Evolutionary conservation across 345 rosid species (phyloP).

Genomic region (Toxicodendron radicans): DNA sequence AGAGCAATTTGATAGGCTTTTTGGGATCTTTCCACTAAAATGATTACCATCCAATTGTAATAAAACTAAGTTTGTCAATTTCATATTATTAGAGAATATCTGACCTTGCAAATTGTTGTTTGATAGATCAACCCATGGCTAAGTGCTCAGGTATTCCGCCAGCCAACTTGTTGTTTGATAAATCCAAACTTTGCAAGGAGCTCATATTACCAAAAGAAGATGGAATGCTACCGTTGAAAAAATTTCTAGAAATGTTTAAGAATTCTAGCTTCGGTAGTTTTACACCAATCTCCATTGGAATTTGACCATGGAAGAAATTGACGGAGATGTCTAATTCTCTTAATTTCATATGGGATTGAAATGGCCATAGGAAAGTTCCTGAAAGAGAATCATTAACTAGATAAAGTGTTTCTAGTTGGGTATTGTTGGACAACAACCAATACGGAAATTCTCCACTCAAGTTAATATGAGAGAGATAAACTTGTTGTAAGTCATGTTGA

Average conservation of each 20-base stretch:
- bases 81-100: not conserved
- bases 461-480: not conserved
- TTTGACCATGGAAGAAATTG: not conserved
- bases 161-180: not conserved
- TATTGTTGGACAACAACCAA: not conserved
- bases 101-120: slow-evolving; percentile 13
- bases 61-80: not conserved
- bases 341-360: not conserved
- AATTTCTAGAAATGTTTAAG: slow-evolving; percentile 25
- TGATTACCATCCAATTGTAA: not conserved
- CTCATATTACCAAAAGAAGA: not conserved
- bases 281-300: not conserved
- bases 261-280: not conserved
- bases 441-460: slow-evolving; percentile 4
- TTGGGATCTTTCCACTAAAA: not conserved
- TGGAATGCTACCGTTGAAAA: not conserved
- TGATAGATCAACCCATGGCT: slow-evolving; percentile 6
- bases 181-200: not conserved
- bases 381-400: slow-evolving; percentile 3
- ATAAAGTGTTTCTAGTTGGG: not conserved
- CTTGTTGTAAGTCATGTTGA: not conserved
- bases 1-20: not conserved
- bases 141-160: not conserved
- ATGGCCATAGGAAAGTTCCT: slow-evolving; percentile 5
- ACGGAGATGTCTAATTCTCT: not conserved